Base-by-base conservation (phyloP, 208 protist species). In the Leishmania guyanensis region DNA sequence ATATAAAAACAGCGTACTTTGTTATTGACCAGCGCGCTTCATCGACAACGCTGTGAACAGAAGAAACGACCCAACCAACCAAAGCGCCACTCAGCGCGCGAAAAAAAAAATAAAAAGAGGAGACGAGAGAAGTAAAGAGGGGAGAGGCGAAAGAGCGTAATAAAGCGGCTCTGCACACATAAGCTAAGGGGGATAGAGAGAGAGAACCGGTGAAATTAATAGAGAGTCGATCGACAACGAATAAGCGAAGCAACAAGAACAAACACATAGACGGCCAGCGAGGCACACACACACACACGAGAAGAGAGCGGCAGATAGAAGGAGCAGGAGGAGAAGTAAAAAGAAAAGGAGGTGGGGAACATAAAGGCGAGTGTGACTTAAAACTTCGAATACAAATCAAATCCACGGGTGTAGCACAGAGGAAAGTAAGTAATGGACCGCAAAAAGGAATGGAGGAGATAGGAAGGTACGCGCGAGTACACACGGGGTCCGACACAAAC, bases 181-280 rank as follows among this genome's bases (percentile, higher is more conserved):
- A 64, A 20, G 58, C 58, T 14, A 29, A 29, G 26, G 5, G 9
- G 26, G 43, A 46, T 46, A 4, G 6, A 46, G 43, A 46, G 39
- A 43, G 43, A 46, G 43, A 46, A 46, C 4, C 43, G 43, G 43
- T 6, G 43, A 46, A 46, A 46, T 46, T 29, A 64, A 64, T 58
- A 58, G 26, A 64, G 58, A 77, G 20, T 80, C 29, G 17, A 68
- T 33, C 51, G n/a, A 29, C 76, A 50, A 70, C 56, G 29, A 76
- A 68, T 51, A 71, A 71, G 48, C 20, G 3, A 70, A 26, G 51
- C 51, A 78, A 20, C 10, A 75, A 62, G 3, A 26, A n/a, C 20
- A 66, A 36, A 16, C 5, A 66, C 60, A 39, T 36, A 39, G 29
- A 68, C 43, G 43, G 43, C 2, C 43, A 46, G 43, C 0, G 43